These are phyloP conservation scores for Dipsacomyces acuminosporus DNA, from an alignment of 371 early-diverging fungal genomes.

Conservation along the genomic window DNA sequence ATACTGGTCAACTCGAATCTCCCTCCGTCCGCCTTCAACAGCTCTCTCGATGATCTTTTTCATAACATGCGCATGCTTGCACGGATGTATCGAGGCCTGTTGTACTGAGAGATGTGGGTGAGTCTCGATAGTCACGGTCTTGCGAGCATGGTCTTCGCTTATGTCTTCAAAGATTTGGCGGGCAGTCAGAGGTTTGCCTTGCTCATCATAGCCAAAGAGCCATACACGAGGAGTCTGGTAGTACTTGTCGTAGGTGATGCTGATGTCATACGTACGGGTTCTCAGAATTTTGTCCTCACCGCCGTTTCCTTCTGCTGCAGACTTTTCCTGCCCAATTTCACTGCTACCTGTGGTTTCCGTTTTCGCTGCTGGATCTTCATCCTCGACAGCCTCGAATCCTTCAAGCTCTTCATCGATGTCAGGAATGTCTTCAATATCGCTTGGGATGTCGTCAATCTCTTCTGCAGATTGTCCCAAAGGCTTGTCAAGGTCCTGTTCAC, in stretches of 20 bases:
- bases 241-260: slow-evolving; percentile 98
- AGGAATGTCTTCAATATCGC: slow-evolving; percentile 80
- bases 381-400: slow-evolving; percentile 39
- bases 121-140: slow-evolving; percentile 95
- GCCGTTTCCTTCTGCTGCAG: slow-evolving; percentile 6
- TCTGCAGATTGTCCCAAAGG: slow-evolving; percentile 42
- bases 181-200: slow-evolving; percentile 79
- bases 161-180: slow-evolving; percentile 93
- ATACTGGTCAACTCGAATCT: slow-evolving; percentile 91
- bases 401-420: slow-evolving; percentile 86
- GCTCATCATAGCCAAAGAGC: slow-evolving; percentile 94
- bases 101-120: slow-evolving; percentile 86
- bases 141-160: slow-evolving; percentile 94
- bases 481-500: slow-evolving; percentile 47
- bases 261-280: slow-evolving; percentile 93
- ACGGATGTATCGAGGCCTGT: slow-evolving; percentile 93
- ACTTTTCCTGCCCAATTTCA: not conserved
- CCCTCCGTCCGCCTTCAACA: slow-evolving; percentile 53
- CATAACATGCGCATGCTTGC: slow-evolving; percentile 98
- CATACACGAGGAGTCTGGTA: slow-evolving; percentile 96
- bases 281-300: slow-evolving; percentile 80
- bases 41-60: slow-evolving; percentile 82
- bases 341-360: not conserved
- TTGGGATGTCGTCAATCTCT: slow-evolving; percentile 57
- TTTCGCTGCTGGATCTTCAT: slow-evolving; percentile 24